Evolutionary conservation across 1,284 basidiomycete genomes (phyloP).

Genomic region (Wolfiporia cocos): DNA sequence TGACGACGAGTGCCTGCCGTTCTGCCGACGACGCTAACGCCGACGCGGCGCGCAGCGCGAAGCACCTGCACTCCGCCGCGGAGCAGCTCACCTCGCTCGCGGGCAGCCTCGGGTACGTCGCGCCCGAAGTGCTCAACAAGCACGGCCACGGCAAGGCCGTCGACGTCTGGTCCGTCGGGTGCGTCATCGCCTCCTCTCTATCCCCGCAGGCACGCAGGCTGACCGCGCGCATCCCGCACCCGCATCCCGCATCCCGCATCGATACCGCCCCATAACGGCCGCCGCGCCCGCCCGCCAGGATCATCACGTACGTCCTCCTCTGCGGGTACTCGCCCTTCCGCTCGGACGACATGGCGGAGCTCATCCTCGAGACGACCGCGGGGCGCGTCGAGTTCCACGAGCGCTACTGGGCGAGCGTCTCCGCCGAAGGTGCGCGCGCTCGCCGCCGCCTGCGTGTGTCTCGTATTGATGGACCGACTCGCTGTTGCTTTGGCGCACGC

Average conservation of each 20-base stretch:
- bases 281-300: conserved; percentile 35
- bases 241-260: not conserved
- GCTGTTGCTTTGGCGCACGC: too few relatives aligned
- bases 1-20: too few relatives aligned
- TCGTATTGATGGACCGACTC: not conserved
- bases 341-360: conserved; percentile 70
- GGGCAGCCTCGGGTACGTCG: conserved; percentile 92
- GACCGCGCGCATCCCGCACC: not conserved
- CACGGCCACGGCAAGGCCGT: conserved; percentile 88
- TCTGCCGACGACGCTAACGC: too few relatives aligned
- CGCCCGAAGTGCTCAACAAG: conserved; percentile 85
- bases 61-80: conserved; percentile 73
- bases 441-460: conserved; percentile 1
- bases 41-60: conserved; percentile 49
- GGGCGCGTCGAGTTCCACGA: conserved; percentile 90
- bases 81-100: conserved; percentile 81
- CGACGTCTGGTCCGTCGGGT: conserved; percentile 93
- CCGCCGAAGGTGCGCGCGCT: conserved; percentile 46
- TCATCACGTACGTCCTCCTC: conserved; percentile 90
- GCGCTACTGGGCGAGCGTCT: conserved; percentile 91
- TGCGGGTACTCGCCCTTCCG: conserved; percentile 95
- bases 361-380: conserved; percentile 78
- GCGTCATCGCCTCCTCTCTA: conserved; percentile 19
- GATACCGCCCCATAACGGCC: not conserved
- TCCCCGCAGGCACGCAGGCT: not conserved